Base-by-base conservation (phyloP, 805 yeast species). In the Spathaspora sp. region DNA sequence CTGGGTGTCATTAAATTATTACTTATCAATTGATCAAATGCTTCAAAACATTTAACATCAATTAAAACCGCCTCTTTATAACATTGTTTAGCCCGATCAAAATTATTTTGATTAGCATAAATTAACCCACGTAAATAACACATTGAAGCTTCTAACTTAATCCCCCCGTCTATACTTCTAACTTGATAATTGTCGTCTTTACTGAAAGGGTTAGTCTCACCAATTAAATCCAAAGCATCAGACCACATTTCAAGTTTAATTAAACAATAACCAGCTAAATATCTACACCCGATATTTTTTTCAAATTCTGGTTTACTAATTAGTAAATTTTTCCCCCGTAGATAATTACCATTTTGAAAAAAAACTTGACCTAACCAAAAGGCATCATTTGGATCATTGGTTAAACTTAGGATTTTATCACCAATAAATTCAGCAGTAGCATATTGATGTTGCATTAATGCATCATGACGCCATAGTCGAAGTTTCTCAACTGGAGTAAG, bases 341-440 rank as follows among this genome's bases (percentile, higher is more conserved):
- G 78, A 66, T 82, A 91, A 62, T 87, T 82, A 10, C 93, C 93
- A 51, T 82, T 82, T 51, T 83, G 75, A 66, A 83, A 89, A 65
- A 87, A 84, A 4, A 88, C 96, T 70, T 93, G 97, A 0, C 97
- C 97, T 29, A 93, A 75, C 97, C 97, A 92, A 67, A 90, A 93
- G 10, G 97, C 97, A 65, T 93, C 98, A 61, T 86, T 89, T 12
- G 97, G 87, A 62, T 92, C 97, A 53, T 79, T 78, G 0, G 97
- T 91, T 54, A 94, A 70, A 1, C 91, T 81, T 42, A 89, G 77
- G 7, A 94, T 89, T 60, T 92, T 93, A 69, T 94, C 97, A 14
- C 97, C 98, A 26, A 94, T 80, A 64, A 84, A 90, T 60, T 87
- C 93, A 0, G 98, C 97, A 0, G 97, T 89, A 44, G 78, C 78